Evolutionary conservation across 1,139 yeast species (phyloP), one percentile per base, ranked within the genome.

Genomic region (Blastobotrys niveus): DNA sequence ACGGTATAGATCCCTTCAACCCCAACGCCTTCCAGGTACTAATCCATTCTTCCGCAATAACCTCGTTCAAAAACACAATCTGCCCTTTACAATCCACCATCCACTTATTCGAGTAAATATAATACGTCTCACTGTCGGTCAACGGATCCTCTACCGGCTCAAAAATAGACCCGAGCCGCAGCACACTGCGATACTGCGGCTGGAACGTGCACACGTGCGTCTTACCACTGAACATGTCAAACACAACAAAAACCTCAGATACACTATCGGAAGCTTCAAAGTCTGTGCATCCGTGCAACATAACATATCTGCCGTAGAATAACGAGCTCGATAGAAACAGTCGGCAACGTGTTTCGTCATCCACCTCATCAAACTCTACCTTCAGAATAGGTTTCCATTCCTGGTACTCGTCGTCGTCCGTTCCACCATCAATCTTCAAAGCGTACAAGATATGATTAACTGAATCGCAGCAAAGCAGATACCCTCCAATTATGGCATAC

Each of bases 71-170:
- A 10, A 34, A 34, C 4, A 34, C 5, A n/a, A 34, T 6, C 5
- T 34, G 7, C 20, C 37, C 37, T 3, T 15, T 3, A 19, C 15
- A 7, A 18, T 34, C 37, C 15, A 34, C 37, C 4, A 34, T 10
- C 37, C 19, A 34, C 20, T 34, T 34, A 18, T 34, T 34, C 5
- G 37, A 34, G 26, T 34, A 34, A 9, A 34, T 15, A 18, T 34
- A 34, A 24, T 17, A 21, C n/a, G n/a, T 17, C 10, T 34, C 19
- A 10, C 20, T 17, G 18, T 14, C 25, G 22, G 25, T 34, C 7
- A n/a, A 14, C 20, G 22, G 25, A 18, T 34, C 37, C n/a, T 34
- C 14, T 3, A 34, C 37, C 5, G 37, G 37, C n/a, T 34, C 37
- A 17, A 34, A 9, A 19, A 19, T 10, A 9, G 20, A n/a, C 14